Conservation (phyloP, 805 yeast genomes). For the Ogataea pilisensis region DNA sequence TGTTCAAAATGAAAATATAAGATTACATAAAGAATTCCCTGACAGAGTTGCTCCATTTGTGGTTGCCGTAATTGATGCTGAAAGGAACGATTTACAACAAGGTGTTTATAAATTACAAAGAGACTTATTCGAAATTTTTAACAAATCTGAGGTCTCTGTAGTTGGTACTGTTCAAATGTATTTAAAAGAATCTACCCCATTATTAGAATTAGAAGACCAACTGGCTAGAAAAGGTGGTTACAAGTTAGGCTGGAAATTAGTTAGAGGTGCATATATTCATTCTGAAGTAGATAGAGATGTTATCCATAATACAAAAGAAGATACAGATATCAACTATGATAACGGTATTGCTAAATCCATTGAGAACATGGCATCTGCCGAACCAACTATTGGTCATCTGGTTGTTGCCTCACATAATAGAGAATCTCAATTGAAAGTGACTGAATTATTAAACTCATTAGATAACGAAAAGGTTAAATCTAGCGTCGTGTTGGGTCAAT, state of each 20-base stretch:
- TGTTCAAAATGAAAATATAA: slow-evolving; percentile 48
- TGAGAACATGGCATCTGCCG: slow-evolving; percentile 45
- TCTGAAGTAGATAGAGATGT: slow-evolving; percentile 74
- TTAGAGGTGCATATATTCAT: slow-evolving; percentile 94
- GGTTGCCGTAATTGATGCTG: slow-evolving; percentile 85
- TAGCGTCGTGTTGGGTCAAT: slow-evolving; percentile 82
- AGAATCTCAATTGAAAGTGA: slow-evolving; percentile 69
- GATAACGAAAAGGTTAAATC: slow-evolving; percentile 34
- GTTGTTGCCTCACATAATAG: slow-evolving; percentile 91
- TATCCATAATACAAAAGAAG: slow-evolving; percentile 71
- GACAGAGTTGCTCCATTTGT: slow-evolving; percentile 67
- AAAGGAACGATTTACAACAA: slow-evolving; percentile 78
- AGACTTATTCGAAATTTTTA: slow-evolving; percentile 68
- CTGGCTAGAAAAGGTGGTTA: slow-evolving; percentile 60
- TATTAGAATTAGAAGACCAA: slow-evolving; percentile 58
- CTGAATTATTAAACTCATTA: slow-evolving; percentile 42
- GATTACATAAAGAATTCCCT: slow-evolving; percentile 50
- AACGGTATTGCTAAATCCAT: slow-evolving; percentile 61
- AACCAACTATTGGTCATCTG: slow-evolving; percentile 60
- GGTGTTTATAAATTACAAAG: slow-evolving; percentile 92
- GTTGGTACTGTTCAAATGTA: slow-evolving; percentile 95
- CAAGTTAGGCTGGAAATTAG: slow-evolving; percentile 81
- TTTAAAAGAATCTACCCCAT: slow-evolving; percentile 62
- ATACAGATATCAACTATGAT: slow-evolving; percentile 77
- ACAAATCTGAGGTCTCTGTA: slow-evolving; percentile 61